A percentile compares a stretch with the other conserved stretches of the same genome.
These are phyloP conservation scores for Podaxis sp. DNA, from an alignment of 768 basidiomycete species.

Conservation along the genomic window DNA sequence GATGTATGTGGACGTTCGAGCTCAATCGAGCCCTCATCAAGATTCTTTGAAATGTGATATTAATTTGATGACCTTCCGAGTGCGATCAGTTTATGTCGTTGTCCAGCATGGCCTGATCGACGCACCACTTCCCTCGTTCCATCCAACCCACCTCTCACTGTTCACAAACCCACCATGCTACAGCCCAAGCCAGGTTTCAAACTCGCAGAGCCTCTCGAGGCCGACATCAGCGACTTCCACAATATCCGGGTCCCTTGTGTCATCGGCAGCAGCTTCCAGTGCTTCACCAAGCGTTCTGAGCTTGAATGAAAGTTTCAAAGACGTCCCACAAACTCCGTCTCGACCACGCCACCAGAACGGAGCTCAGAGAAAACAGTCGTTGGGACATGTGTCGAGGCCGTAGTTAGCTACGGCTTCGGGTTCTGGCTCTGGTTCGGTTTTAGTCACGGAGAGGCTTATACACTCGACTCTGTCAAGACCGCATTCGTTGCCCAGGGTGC, in stretches of 20 bases:
- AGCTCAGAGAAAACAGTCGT: not conserved
- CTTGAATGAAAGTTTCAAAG: conserved; percentile 2
- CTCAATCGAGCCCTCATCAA: too few relatives aligned
- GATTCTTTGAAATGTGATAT: too few relatives aligned
- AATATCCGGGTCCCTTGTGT: not conserved
- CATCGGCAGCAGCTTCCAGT: not conserved
- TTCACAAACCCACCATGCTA: not conserved
- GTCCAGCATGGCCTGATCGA: not conserved
- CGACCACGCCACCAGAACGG: not conserved
- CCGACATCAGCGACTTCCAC: conserved; percentile 9
- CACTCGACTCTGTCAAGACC: conserved; percentile 36
- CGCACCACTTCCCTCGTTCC: not conserved
- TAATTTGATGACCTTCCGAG: not conserved
- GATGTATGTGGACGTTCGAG: too few relatives aligned
- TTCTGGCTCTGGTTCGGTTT: not conserved
- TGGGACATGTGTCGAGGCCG: not conserved
- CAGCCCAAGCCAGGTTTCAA: not conserved
- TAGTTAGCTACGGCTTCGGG: not conserved
- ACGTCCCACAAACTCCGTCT: not conserved
- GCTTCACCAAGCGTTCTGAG: not conserved
- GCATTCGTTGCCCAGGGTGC: conserved; percentile 43
- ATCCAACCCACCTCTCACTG: not conserved
- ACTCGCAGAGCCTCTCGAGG: conserved; percentile 3
- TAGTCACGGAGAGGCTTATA: not conserved
- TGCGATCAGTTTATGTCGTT: not conserved